Conservation (phyloP, 257 asterid genomes). For the Eustoma russellianum region DNA sequence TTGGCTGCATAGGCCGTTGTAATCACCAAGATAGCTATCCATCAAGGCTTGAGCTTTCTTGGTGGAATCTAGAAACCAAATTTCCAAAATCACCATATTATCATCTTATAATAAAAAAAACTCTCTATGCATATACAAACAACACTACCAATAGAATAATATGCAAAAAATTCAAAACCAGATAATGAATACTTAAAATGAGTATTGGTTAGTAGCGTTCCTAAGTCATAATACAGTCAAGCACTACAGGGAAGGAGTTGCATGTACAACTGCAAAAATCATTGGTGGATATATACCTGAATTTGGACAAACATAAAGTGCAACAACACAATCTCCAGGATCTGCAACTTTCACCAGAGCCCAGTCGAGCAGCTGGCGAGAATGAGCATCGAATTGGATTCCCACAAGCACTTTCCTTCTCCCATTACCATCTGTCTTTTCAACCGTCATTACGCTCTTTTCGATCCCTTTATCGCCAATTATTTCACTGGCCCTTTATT, state of each 20-base stretch:
- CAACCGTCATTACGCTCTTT: slow-evolving; percentile 38
- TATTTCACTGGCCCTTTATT: not conserved
- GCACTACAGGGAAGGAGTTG: no score
- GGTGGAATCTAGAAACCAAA: slow-evolving; percentile 36
- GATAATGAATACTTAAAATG: not conserved
- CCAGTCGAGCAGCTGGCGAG: slow-evolving; percentile 76
- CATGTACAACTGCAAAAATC: no score
- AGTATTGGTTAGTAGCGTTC: no score
- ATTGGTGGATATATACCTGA: slow-evolving; percentile 34
- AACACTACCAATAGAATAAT: no score
- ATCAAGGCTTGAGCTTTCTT: slow-evolving; percentile 36
- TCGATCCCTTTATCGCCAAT: slow-evolving; percentile 14
- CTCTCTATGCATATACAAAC: no score
- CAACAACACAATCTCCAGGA: slow-evolving; percentile 68
- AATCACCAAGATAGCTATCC: slow-evolving; percentile 68
- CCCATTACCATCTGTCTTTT: slow-evolving; percentile 13
- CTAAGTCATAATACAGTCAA: no score
- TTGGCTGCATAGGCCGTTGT: slow-evolving; percentile 50
- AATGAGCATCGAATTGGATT: slow-evolving; percentile 51
- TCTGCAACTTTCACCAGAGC: slow-evolving; percentile 76
- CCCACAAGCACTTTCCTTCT: slow-evolving; percentile 78
- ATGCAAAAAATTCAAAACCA: not conserved
- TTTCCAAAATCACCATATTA: not conserved
- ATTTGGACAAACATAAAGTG: slow-evolving; percentile 69
- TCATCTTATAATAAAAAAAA: no score